These are phyloP conservation scores for Fusarium vanettenii DNA, from an alignment of 2,329 filamentous ascomycete genomes.

Conservation along the genomic window DNA sequence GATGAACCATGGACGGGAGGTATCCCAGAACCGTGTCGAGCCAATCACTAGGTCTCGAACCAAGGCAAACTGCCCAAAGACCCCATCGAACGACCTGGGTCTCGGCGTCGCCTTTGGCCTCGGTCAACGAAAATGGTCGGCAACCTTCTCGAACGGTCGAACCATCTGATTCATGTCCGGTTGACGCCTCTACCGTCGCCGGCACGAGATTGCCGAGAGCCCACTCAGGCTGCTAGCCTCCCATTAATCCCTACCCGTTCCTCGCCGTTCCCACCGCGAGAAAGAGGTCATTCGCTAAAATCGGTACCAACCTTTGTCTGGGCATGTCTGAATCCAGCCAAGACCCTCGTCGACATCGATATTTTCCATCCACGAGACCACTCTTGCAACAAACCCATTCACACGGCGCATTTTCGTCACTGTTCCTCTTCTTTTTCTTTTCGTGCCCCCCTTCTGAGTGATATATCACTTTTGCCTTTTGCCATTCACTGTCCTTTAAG, in stretches of 20 bases:
- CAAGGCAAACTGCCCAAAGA: neutral
- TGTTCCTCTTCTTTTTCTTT: conserved; percentile 8
- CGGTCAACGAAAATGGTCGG: conserved; percentile 37
- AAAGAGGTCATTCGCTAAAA: conserved; percentile 18
- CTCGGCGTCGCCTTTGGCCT: conserved; percentile 22
- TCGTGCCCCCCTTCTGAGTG: neutral
- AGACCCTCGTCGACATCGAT: conserved; percentile 18
- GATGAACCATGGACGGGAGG: conserved; percentile 4
- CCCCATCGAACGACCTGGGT: conserved; percentile 16
- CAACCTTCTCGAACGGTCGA: conserved; percentile 19
- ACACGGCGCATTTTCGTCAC: conserved; percentile 28
- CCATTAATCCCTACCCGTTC: conserved; percentile 9
- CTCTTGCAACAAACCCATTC: conserved; percentile 4
- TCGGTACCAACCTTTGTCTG: conserved; percentile 28
- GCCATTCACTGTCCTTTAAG: neutral
- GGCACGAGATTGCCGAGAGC: conserved; percentile 38
- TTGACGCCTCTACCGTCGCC: conserved; percentile 17
- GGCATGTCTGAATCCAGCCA: conserved; percentile 32
- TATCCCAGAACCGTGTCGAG: neutral
- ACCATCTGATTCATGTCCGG: conserved; percentile 26
- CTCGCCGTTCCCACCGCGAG: conserved; percentile 9
- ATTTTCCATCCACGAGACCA: conserved; percentile 34
- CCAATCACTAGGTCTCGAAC: conserved; percentile 24
- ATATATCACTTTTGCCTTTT: neutral
- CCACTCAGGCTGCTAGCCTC: conserved; percentile 15